Percentiles rank a stretch among this genome's conserved stretches.
Evolutionary conservation across 202 grass and related monocot genomes (phyloP).

Genomic region (Digitaria exilis): DNA sequence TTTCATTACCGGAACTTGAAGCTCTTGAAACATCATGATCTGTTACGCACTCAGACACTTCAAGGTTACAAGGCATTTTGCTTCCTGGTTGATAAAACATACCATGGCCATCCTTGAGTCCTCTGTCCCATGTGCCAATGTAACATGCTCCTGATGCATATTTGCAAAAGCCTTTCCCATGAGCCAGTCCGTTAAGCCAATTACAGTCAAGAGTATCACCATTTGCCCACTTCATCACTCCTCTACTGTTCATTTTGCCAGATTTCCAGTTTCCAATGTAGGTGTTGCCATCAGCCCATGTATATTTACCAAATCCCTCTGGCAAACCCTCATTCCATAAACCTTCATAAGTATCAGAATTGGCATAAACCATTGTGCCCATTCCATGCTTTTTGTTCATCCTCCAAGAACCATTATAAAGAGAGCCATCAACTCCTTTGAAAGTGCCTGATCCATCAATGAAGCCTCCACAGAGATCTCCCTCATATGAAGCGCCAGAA

Average conservation of each 20-base stretch:
- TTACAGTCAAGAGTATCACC: slow-evolving; percentile 81
- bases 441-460: slow-evolving; percentile 82
- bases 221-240: slow-evolving; percentile 87
- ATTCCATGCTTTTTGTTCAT: slow-evolving; percentile 92
- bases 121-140: slow-evolving; percentile 90
- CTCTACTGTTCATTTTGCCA: slow-evolving; percentile 89
- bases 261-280: slow-evolving; percentile 88
- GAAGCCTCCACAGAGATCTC: slow-evolving; percentile 86
- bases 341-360: slow-evolving; percentile 84
- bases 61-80: slow-evolving; percentile 70
- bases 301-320: slow-evolving; percentile 82
- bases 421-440: slow-evolving; percentile 66
- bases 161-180: slow-evolving; percentile 93
- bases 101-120: slow-evolving; percentile 94
- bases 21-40: slow-evolving; percentile 46
- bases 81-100: slow-evolving; percentile 79
- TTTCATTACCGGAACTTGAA: slow-evolving; percentile 51
- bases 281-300: slow-evolving; percentile 71
- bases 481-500: slow-evolving; percentile 84
- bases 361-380: slow-evolving; percentile 79
- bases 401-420: slow-evolving; percentile 86
- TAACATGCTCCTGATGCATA: slow-evolving; percentile 73
- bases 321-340: slow-evolving; percentile 93
- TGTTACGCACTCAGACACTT: slow-evolving; percentile 66
- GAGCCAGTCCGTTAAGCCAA: slow-evolving; percentile 81